Evolutionary conservation across 2,329 filamentous ascomycete species (phyloP), one percentile per base, ranked within the genome.

Genomic region (Paecilomyces sp.): DNA sequence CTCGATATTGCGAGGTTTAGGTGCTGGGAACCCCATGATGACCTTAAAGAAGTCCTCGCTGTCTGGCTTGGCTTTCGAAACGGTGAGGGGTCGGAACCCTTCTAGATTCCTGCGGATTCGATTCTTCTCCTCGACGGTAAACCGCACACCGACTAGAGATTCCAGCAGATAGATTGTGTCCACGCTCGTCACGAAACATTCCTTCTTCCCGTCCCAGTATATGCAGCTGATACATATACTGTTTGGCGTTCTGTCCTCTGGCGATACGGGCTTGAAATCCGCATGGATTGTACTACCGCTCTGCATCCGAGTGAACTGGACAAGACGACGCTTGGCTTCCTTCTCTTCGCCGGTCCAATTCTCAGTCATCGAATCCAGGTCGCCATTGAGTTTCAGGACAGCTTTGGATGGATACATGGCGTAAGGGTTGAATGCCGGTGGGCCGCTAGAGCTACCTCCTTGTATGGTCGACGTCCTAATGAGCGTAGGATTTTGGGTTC

Each of bases 41-140:
- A 97, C 84, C 79, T 97, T 97, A 86, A 97, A 97, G 75, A 97
- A 97, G 58, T 95, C 91, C 74, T 97, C 93, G 72, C 90, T 96
- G 61, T 97, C 93, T 1, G 87, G 71, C 77, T 96, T 96, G 60
- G 88, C 87, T 76, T 99, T 99, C 66, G 92, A 96, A 18, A 99
- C 92, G 0, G 94, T 99, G 64, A 91, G 78, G 0, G 94, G 94
- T 36, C 91, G 88, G 79, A 96, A 97, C 0, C 92, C 92, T 74
- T 99, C 94, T 34, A 99, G 81, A 70, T 99, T 99, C 63, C 94
- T 87, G 31, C 94, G 88, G 68, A 99, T 97, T 57, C 94, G 87
- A 75, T 99, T 99, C 85, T 97, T 99, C 80, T 97, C 94, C 73
- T 97, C 93, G 3, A 97, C 92, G 0, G 89, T 93, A 77, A 97